Conservation (phyloP, 2,329 filamentous ascomycete species). For the Capronia epimyces region DNA sequence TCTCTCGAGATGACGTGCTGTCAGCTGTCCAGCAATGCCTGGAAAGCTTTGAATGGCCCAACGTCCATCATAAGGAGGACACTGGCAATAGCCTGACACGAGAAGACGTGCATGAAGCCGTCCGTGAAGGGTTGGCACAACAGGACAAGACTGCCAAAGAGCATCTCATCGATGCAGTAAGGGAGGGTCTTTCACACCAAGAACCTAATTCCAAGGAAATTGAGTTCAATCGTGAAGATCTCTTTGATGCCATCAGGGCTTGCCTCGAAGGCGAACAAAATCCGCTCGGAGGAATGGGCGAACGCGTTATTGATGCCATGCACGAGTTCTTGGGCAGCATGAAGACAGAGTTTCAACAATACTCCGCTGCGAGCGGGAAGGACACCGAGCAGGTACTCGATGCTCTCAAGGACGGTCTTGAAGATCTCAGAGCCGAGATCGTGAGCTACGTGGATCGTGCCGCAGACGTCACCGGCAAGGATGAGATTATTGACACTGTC, state of each 20-base stretch:
- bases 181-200: constrained; percentile 51
- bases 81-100: constrained; percentile 46
- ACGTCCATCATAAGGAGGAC: constrained; percentile 24
- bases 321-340: constrained; percentile 57
- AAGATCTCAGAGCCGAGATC: constrained; percentile 72
- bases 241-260: constrained; percentile 55
- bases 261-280: constrained; percentile 51
- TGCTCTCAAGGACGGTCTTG: constrained; percentile 79
- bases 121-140: constrained; percentile 52
- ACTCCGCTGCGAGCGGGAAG: constrained; percentile 68
- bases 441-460: constrained; percentile 73
- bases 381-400: constrained; percentile 86
- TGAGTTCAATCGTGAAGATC: constrained; percentile 47
- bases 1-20: constrained; percentile 78
- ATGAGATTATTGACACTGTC: constrained; percentile 69
- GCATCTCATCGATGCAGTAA: constrained; percentile 54
- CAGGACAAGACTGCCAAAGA: constrained; percentile 33
- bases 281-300: constrained; percentile 50
- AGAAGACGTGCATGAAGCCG: constrained; percentile 54
- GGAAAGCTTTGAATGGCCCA: constrained; percentile 72
- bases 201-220: constrained; percentile 54
- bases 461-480: constrained; percentile 63
- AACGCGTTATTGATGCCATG: constrained; percentile 56
- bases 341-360: constrained; percentile 66
- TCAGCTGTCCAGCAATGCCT: constrained; percentile 79